A percentile compares a stretch with the other conserved stretches of the same genome.
These are phyloP conservation scores for Diplodia sapinea DNA, from an alignment of 2,329 filamentous ascomycete genomes.

Conservation along the genomic window DNA sequence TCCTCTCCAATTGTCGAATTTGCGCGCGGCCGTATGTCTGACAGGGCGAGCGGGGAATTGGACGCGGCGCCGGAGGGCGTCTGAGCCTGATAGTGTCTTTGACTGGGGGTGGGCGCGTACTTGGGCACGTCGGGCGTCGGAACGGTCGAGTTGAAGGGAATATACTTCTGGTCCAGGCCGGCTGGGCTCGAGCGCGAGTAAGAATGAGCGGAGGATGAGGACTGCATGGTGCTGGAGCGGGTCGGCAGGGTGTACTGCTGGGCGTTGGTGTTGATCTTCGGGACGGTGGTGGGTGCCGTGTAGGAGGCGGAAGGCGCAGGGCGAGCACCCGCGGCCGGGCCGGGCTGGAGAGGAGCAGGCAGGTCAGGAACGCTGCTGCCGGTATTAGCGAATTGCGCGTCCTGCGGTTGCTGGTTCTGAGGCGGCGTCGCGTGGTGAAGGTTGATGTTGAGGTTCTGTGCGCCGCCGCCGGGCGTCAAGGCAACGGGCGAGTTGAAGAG, in stretches of 20 bases:
- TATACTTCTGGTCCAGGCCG: constrained; percentile 66
- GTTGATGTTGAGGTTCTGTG: constrained; percentile 49
- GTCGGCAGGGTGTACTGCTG: constrained; percentile 69
- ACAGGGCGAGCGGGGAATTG: constrained; percentile 87
- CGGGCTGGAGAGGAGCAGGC: constrained; percentile 65
- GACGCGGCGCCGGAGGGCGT: constrained; percentile 67
- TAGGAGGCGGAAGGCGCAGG: constrained; percentile 61
- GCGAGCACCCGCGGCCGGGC: constrained; percentile 54
- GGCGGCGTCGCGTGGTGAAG: constrained; percentile 62
- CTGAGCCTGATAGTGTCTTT: constrained; percentile 63
- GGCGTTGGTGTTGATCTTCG: constrained; percentile 57
- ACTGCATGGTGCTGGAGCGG: constrained; percentile 68
- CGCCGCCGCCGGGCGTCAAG: constrained; percentile 50
- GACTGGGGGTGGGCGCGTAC: constrained; percentile 52
- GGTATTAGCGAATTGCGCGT: constrained; percentile 52
- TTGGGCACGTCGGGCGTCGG: constrained; percentile 54
- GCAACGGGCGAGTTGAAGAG: constrained; percentile 59
- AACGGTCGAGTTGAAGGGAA: constrained; percentile 69
- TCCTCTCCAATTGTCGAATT: constrained; percentile 81
- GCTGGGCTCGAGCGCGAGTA: constrained; percentile 88
- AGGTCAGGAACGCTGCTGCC: constrained; percentile 49
- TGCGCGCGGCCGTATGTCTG: constrained; percentile 86
- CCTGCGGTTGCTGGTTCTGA: constrained; percentile 40
- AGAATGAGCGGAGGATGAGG: constrained; percentile 57
- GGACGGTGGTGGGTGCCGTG: constrained; percentile 63